A percentile compares a stretch with the other conserved stretches of the same genome.
These are phyloP conservation scores for Brassica napus DNA, from an alignment of 345 rosid genomes.

Conservation along the genomic window Da-Ae NC_063440.1:4032001-4032500, in stretches of 20 bases:
- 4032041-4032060: not conserved
- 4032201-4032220: not conserved
- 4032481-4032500: too few relatives aligned
- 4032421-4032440: too few relatives aligned
- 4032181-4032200: not conserved
- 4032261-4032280: not conserved
- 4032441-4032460: too few relatives aligned
- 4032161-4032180: not conserved
- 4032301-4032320: not conserved
- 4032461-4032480: too few relatives aligned
- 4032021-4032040: not conserved
- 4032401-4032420: too few relatives aligned
- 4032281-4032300: not conserved
- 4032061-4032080: not conserved
- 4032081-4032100: not conserved
- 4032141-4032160: slow-evolving; percentile 35
- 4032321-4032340: not conserved
- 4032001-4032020: not conserved
- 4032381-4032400: too few relatives aligned
- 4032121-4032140: not conserved
- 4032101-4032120: not conserved
- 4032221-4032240: not conserved
- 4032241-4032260: not conserved
- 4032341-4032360: not conserved
- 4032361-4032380: not conserved